phyloP scores from a whole-genome alignment of 495 filamentous ascomycete species.

The Talaromyces trachyspermus region DNA sequence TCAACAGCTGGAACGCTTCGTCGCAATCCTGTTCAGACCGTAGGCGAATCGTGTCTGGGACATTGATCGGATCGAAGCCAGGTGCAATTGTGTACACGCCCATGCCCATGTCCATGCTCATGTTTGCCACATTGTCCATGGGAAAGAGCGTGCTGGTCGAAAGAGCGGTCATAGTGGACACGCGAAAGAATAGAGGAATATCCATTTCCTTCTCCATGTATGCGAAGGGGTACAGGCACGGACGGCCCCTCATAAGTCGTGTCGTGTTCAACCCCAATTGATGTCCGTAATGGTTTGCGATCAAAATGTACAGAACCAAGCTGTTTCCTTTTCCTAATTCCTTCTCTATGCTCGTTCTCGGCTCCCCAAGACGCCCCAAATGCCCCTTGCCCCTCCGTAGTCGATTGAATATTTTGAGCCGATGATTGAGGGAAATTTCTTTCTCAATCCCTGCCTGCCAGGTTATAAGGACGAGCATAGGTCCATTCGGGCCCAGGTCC shows the following conservation, averaged over 20 bases:
- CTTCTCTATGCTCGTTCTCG: too few species aligned
- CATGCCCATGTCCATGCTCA: slow-evolving; percentile 18
- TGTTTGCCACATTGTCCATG: slow-evolving; percentile 16
- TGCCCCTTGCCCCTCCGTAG: too few species aligned
- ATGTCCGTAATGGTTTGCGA: too few species aligned
- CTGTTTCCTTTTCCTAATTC: too few species aligned
- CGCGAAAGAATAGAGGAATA: slow-evolving; percentile 7
- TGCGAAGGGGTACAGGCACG: not conserved
- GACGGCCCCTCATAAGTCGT: slow-evolving; percentile 1
- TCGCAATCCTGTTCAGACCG: slow-evolving; percentile 9
- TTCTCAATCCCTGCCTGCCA: too few species aligned
- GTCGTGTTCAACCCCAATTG: slow-evolving; percentile 1
- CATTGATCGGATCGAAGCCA: slow-evolving; percentile 8
- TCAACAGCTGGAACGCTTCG: slow-evolving; percentile 11
- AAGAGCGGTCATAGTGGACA: slow-evolving; percentile 16
- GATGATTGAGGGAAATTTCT: too few species aligned
- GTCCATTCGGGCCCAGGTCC: slow-evolving; percentile 5
- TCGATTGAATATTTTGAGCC: too few species aligned
- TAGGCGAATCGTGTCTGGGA: slow-evolving; percentile 2
- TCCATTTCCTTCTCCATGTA: slow-evolving; percentile 7
- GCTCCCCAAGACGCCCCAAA: too few species aligned
- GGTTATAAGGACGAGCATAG: slow-evolving; percentile 4
- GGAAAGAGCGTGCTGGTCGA: slow-evolving; percentile 15
- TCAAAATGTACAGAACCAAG: too few species aligned
- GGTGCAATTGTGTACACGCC: slow-evolving; percentile 12